phyloP scores from a whole-genome alignment of 192 early-diverging fungal genomes.

The Thamnidium elegans region DNA sequence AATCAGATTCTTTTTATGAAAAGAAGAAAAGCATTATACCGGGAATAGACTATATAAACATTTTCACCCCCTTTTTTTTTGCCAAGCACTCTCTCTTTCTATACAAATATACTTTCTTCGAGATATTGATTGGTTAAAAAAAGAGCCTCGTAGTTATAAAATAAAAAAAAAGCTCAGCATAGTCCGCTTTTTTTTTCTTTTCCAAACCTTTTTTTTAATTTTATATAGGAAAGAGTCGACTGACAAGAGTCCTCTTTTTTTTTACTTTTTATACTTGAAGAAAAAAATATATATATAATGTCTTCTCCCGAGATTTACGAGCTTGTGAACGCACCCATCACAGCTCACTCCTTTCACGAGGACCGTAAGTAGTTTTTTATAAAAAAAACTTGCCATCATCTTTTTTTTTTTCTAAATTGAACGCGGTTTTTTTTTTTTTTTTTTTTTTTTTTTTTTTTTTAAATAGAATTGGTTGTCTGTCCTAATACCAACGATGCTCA shows the following conservation, averaged over 20 bases:
- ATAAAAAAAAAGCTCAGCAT: too few relatives aligned
- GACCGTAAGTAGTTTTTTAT: conserved; percentile 54
- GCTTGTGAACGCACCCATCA: conserved; percentile 73
- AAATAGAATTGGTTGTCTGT: conserved; percentile 89
- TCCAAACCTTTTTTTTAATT: conserved; percentile 3
- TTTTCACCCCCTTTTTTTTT: too few relatives aligned
- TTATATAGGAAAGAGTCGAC: conserved; percentile 39
- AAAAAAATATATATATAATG: conserved; percentile 28
- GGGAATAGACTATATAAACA: too few relatives aligned
- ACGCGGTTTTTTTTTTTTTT: background rate
- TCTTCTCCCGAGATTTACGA: conserved; percentile 55
- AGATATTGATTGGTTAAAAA: too few relatives aligned
- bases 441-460: background rate
- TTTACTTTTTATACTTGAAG: background rate
- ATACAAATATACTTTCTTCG: too few relatives aligned
- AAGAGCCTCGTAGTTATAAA: too few relatives aligned
- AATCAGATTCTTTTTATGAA: too few relatives aligned
- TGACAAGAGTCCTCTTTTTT: conserved; percentile 54
- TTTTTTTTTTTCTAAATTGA: background rate
- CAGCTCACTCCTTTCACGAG: conserved; percentile 90
- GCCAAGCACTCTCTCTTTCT: too few relatives aligned
- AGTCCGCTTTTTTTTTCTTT: background rate
- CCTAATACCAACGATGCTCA: conserved; percentile 89
- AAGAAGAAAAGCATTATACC: too few relatives aligned
- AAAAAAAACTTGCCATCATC: background rate